A percentile compares a stretch with the other conserved stretches of the same genome.
Conservation (phyloP, 2,329 filamentous ascomycete species). For the Colletotrichum sojae region DNA sequence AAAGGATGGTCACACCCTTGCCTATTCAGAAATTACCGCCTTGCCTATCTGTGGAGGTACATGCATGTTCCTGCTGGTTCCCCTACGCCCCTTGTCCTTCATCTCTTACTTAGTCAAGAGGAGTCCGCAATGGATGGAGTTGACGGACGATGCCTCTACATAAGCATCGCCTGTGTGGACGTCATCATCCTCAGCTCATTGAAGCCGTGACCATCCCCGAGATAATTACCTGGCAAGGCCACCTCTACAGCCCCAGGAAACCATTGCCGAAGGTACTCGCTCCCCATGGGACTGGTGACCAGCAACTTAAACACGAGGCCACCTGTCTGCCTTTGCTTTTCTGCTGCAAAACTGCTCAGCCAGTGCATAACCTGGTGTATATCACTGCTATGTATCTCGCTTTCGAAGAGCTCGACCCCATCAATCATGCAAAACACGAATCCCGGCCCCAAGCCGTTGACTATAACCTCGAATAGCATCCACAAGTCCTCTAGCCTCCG, state of each 20-base stretch:
- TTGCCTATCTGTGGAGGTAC: too few species aligned
- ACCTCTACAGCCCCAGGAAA: neutral
- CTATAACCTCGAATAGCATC: neutral
- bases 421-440: constrained; percentile 5
- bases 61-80: too few species aligned
- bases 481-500: neutral
- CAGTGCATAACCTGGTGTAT: constrained; percentile 2
- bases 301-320: constrained; percentile 6
- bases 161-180: neutral
- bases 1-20: too few species aligned
- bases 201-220: neutral
- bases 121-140: too few species aligned
- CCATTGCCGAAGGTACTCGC: neutral
- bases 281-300: neutral
- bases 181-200: neutral
- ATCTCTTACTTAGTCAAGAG: too few species aligned
- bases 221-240: neutral
- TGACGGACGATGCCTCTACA: too few species aligned
- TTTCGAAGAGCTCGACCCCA: constrained; percentile 1
- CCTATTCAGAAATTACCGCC: too few species aligned
- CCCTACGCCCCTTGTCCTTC: too few species aligned
- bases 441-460: neutral
- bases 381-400: neutral
- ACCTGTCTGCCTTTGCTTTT: neutral
- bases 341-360: neutral